Conservation (phyloP, 1,284 basidiomycete species). For the Volvariella volvacea region DNA sequence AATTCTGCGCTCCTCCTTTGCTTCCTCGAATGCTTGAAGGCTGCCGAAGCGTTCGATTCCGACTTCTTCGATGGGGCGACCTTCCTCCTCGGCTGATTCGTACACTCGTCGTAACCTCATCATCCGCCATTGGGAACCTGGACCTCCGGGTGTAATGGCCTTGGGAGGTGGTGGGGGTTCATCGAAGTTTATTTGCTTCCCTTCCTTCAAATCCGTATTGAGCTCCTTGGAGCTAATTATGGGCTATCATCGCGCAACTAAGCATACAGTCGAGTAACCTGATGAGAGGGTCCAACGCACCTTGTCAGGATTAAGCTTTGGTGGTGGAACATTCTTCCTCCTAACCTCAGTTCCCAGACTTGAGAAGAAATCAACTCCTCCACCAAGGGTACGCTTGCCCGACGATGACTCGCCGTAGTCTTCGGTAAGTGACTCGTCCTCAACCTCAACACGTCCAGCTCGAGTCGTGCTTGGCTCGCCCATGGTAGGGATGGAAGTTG, state of each 20-base stretch:
- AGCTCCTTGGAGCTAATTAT: constrained; percentile 71
- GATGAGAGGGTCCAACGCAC: constrained; percentile 28
- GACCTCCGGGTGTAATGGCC: constrained; percentile 70
- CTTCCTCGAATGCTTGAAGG: constrained; percentile 83
- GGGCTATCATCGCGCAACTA: constrained; percentile 31
- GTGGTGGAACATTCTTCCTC: constrained; percentile 59
- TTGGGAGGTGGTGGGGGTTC: constrained; percentile 44
- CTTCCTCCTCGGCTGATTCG: constrained; percentile 86
- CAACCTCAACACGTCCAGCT: constrained; percentile 20
- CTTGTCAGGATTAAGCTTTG: constrained; percentile 68
- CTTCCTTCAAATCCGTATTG: constrained; percentile 69
- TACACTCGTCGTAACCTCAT: constrained; percentile 89
- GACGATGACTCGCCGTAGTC: constrained; percentile 59
- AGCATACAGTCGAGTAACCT: constrained; percentile 1
- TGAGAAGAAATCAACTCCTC: constrained; percentile 80
- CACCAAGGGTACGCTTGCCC: constrained; percentile 40
- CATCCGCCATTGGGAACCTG: constrained; percentile 96
- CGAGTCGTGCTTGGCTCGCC: constrained; percentile 16
- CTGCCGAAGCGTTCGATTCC: constrained; percentile 86
- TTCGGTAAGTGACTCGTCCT: constrained; percentile 56
- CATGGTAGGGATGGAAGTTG: constrained; percentile 22
- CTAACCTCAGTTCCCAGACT: constrained; percentile 72
- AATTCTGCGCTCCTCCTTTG: constrained; percentile 76
- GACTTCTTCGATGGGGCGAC: constrained; percentile 70
- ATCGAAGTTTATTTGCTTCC: constrained; percentile 50